phyloP scores from a whole-genome alignment of 352 stramenopile genomes.

The Phytophthora gonapodyides region DNA sequence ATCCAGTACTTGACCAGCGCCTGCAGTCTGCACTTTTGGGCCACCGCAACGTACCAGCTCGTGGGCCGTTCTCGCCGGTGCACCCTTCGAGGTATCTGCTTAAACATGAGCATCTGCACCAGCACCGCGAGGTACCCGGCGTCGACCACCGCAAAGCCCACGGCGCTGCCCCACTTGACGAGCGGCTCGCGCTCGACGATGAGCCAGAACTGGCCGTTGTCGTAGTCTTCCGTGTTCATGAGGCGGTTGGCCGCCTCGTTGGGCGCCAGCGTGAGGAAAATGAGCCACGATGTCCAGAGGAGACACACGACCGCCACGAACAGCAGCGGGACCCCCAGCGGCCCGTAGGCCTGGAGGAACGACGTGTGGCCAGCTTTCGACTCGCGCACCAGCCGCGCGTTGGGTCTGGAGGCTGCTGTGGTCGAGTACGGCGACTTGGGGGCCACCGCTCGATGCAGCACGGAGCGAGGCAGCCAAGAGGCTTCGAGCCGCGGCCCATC shows the following conservation, averaged over 20 bases:
- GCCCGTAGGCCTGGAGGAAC: slow-evolving; percentile 27
- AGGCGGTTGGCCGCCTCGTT: slow-evolving; percentile 34
- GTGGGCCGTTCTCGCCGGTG: slow-evolving; percentile 1
- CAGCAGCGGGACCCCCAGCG: slow-evolving; percentile 24
- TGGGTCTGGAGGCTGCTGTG: slow-evolving; percentile 8
- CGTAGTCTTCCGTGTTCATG: slow-evolving; percentile 34
- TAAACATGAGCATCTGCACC: slow-evolving; percentile 29
- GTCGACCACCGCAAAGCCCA: slow-evolving; percentile 21
- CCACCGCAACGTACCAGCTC: slow-evolving; percentile 15
- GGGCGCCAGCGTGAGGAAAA: slow-evolving; percentile 28
- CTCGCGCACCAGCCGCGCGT: slow-evolving; percentile 1
- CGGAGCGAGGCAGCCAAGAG: background rate
- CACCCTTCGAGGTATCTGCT: background rate
- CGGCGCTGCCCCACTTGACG: slow-evolving; percentile 16
- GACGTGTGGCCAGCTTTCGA: background rate
- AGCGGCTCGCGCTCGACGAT: slow-evolving; percentile 21
- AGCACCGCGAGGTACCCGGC: slow-evolving; percentile 19
- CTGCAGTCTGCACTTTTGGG: slow-evolving; percentile 10
- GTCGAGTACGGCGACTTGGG: background rate
- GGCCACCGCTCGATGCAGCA: background rate
- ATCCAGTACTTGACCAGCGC: slow-evolving; percentile 5
- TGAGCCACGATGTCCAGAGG: slow-evolving; percentile 34
- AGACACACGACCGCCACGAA: slow-evolving; percentile 19
- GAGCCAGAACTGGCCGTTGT: slow-evolving; percentile 40
- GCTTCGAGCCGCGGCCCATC: background rate